Percentiles rank a stretch among this genome's conserved stretches.
Conservation (phyloP, 2,329 filamentous ascomycete species). For the Colletotrichum limetticola region DNA sequence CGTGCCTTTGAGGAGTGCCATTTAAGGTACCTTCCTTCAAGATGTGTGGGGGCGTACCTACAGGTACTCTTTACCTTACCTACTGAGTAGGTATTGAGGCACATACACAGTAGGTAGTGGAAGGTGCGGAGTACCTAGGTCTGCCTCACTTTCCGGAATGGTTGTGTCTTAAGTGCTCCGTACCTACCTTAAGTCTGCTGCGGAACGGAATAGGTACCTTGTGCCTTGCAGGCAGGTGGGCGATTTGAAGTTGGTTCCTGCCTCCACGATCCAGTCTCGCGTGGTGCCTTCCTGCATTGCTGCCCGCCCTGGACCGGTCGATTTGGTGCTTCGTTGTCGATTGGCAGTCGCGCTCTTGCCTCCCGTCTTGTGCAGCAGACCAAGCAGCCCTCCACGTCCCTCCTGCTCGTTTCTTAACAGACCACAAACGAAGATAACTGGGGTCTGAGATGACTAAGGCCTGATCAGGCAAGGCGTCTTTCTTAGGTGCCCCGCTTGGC, state of each 20-base stretch:
- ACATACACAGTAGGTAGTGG: too few species aligned
- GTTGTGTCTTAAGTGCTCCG: not conserved
- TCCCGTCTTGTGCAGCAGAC: not conserved
- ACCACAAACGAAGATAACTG: not conserved
- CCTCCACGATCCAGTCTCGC: not conserved
- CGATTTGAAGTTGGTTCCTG: not conserved
- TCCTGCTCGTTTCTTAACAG: constrained; percentile 6
- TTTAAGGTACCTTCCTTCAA: not conserved
- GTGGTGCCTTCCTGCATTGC: not conserved
- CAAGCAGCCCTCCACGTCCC: not conserved
- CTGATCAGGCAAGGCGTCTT: not conserved
- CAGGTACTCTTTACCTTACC: too few species aligned
- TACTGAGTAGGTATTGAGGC: too few species aligned
- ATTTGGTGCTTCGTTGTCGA: not conserved
- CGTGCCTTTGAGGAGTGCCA: not conserved
- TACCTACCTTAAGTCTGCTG: not conserved
- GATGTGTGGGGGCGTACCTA: not conserved
- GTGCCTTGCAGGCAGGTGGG: constrained; percentile 18
- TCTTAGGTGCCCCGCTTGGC: not conserved
- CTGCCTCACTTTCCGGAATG: not conserved
- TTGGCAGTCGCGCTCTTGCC: not conserved
- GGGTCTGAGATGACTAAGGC: not conserved
- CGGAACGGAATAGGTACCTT: not conserved
- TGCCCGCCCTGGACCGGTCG: not conserved
- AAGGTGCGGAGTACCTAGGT: too few species aligned